phyloP scores from a whole-genome alignment of 768 basidiomycete genomes.

The Pleurotus cornucopiae region DNA sequence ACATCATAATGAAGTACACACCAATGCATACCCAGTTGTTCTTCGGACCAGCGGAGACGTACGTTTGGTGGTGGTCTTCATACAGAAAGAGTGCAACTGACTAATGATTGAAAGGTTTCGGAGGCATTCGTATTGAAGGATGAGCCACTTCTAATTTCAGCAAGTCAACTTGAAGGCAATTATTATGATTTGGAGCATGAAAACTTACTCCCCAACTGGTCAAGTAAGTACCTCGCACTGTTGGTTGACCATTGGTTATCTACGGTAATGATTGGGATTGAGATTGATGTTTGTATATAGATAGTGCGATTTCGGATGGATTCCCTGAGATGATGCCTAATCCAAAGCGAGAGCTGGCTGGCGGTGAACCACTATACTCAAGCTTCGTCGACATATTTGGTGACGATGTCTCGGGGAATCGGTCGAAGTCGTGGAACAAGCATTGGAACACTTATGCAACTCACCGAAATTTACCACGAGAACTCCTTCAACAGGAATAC shows the following conservation, averaged over 20 bases:
- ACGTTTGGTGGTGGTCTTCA: background rate
- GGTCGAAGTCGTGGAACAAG: constrained; percentile 33
- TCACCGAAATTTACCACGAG: constrained; percentile 22
- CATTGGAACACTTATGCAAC: constrained; percentile 29
- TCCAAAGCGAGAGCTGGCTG: constrained; percentile 6
- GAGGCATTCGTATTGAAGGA: background rate
- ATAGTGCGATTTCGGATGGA: background rate
- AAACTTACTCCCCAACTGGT: constrained; percentile 5
- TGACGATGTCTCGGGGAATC: constrained; percentile 32
- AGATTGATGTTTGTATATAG: background rate
- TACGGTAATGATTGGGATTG: too few species aligned
- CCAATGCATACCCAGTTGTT: background rate
- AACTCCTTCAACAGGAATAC: constrained; percentile 26
- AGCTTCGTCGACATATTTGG: constrained; percentile 7
- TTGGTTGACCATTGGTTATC: too few species aligned
- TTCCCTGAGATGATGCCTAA: constrained; percentile 7
- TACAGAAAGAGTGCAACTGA: too few species aligned
- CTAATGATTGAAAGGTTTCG: too few species aligned
- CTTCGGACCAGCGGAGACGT: background rate
- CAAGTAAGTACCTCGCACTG: constrained; percentile 11
- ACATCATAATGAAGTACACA: background rate
- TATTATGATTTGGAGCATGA: background rate
- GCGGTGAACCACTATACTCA: constrained; percentile 1
- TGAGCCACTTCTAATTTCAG: background rate
- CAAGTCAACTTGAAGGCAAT: background rate